Conservation (phyloP, 352 stramenopile genomes). For the Pythium pectinolyticum region DNA sequence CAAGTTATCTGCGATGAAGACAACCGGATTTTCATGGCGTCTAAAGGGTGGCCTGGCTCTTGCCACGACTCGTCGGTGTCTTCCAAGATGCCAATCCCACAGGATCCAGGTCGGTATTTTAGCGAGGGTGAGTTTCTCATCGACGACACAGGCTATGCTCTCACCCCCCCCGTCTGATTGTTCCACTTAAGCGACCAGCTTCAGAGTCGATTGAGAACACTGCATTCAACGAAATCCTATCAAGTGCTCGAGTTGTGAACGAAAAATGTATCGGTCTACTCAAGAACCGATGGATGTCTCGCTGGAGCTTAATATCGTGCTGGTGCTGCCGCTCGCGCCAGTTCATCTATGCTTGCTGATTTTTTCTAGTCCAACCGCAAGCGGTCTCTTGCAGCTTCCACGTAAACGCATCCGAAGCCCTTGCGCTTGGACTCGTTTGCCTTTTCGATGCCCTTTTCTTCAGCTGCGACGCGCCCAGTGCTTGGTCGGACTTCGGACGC, state of each 20-base stretch:
- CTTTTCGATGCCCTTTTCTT: too few species aligned
- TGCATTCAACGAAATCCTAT: conserved; percentile 21
- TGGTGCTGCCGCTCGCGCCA: too few species aligned
- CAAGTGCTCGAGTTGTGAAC: conserved; percentile 20
- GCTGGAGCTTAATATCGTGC: too few species aligned
- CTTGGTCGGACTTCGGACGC: too few species aligned
- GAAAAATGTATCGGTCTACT: conserved; percentile 29
- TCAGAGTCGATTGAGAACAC: conserved; percentile 14
- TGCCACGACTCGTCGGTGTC: conserved; percentile 5
- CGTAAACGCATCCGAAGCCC: too few species aligned
- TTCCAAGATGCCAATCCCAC: conserved; percentile 10
- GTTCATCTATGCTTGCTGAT: too few species aligned
- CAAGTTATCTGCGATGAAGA: conserved; percentile 23
- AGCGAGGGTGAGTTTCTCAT: conserved; percentile 17
- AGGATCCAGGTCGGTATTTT: conserved; percentile 8
- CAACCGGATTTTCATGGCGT: conserved; percentile 14
- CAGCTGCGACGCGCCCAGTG: too few species aligned
- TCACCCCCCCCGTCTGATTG: not conserved
- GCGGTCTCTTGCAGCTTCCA: too few species aligned
- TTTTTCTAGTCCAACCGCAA: too few species aligned
- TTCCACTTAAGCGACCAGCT: conserved; percentile 13
- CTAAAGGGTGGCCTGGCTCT: conserved; percentile 21
- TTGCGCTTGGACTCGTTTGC: too few species aligned
- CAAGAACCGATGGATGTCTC: conserved; percentile 27
- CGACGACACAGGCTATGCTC: conserved; percentile 19